These are phyloP conservation scores for Ceratobasidium sp. DNA, from an alignment of 1,284 basidiomycete species.

Conservation along the genomic window DNA sequence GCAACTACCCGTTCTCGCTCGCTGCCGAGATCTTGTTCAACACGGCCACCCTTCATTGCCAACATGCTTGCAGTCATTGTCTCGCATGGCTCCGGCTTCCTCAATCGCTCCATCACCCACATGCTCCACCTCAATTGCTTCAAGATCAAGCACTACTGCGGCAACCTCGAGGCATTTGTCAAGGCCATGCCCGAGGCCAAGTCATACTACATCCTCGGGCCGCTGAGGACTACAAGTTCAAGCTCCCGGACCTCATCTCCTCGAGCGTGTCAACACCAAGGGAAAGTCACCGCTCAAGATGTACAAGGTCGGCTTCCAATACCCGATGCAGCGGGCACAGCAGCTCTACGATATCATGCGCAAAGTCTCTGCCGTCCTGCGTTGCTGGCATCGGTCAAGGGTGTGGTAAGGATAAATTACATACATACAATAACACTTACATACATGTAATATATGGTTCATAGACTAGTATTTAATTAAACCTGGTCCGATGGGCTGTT, in stretches of 20 bases:
- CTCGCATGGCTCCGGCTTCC: constrained; percentile 98
- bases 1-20: constrained; percentile 98
- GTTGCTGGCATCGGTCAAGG: constrained; percentile 96
- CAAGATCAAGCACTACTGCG: constrained; percentile 97
- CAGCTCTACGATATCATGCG: constrained; percentile 96
- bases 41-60: constrained; percentile 80
- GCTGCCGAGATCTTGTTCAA: constrained; percentile 99
- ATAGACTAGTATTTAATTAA: too few relatives aligned
- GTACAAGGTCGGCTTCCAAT: constrained; percentile 98
- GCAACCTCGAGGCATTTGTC: constrained; percentile 97
- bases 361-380: constrained; percentile 97
- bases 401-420: too few relatives aligned
- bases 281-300: constrained; percentile 98
- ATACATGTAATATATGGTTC: too few relatives aligned
- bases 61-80: constrained; percentile 79
- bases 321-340: constrained; percentile 86
- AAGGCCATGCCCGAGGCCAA: constrained; percentile 96
- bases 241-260: constrained; percentile 95
- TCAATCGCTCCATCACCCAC: constrained; percentile 99
- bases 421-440: too few relatives aligned
- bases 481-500: too few relatives aligned
- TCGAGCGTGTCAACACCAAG: constrained; percentile 99
- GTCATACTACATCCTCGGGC: constrained; percentile 96
- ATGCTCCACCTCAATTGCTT: constrained; percentile 99
- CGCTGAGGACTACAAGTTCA: constrained; percentile 96